Evolutionary conservation across 176 grass and related monocot species (phyloP).

Genomic region (Carex littledalei): DNA sequence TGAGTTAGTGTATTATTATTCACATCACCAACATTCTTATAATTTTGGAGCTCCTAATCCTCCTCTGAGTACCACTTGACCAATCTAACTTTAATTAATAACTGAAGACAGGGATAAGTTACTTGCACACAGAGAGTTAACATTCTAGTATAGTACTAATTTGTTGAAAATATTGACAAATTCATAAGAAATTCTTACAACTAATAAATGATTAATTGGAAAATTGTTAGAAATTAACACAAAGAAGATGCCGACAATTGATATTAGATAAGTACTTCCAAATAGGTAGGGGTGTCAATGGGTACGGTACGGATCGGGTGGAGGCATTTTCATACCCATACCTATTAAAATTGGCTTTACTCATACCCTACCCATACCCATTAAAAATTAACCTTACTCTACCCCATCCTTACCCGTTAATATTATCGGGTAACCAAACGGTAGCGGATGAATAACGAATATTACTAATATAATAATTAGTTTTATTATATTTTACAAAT

Average conservation of each 20-base stretch:
- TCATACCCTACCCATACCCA: too few species aligned
- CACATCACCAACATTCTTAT: too few species aligned
- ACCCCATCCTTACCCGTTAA: too few species aligned
- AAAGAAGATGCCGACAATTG: background rate
- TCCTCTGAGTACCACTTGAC: background rate
- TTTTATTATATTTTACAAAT: too few species aligned
- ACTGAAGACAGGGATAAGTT: background rate
- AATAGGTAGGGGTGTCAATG: background rate
- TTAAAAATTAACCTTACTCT: too few species aligned
- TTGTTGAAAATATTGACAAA: background rate
- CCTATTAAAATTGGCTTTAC: too few species aligned
- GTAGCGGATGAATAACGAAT: too few species aligned
- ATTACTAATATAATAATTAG: too few species aligned
- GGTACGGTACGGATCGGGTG: too few species aligned
- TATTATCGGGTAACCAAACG: too few species aligned
- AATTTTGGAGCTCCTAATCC: too few species aligned
- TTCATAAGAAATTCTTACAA: background rate
- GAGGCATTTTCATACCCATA: too few species aligned
- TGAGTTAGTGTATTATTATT: background rate
- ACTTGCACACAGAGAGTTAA: background rate
- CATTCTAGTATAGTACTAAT: background rate
- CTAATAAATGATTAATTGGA: background rate
- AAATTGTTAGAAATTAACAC: background rate
- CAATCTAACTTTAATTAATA: background rate
- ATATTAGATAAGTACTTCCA: background rate